A percentile compares a stretch with the other conserved stretches of the same genome.
Conservation (phyloP, 2,329 filamentous ascomycete species). For the Xylaria sp. region DNA sequence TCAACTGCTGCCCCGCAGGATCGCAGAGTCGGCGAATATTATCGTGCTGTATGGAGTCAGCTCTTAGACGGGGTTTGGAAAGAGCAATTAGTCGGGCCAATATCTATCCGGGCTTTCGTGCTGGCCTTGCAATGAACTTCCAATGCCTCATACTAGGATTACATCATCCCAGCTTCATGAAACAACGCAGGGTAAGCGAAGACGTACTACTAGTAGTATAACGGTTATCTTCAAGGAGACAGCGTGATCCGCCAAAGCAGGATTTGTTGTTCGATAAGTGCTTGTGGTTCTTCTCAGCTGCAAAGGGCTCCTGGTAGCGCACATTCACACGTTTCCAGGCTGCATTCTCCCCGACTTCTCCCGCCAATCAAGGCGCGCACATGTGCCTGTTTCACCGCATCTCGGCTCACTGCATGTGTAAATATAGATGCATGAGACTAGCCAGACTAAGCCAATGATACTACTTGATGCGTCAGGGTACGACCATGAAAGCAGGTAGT, state of each 20-base stretch:
- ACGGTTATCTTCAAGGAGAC: too few relatives aligned
- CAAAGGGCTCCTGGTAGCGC: not conserved
- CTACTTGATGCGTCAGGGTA: conserved; percentile 5
- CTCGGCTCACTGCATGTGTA: not conserved
- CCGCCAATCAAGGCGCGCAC: not conserved
- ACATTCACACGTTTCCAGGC: not conserved
- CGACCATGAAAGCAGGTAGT: conserved; percentile 13
- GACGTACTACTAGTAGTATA: too few relatives aligned
- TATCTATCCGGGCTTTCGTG: too few relatives aligned
- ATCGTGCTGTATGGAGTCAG: not conserved
- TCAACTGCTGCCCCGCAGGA: not conserved
- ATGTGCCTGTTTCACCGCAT: not conserved
- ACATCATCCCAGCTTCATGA: too few relatives aligned
- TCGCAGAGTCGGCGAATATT: not conserved
- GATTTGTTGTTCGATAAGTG: not conserved
- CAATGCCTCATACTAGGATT: too few relatives aligned
- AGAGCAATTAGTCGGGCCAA: not conserved
- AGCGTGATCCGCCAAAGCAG: too few relatives aligned
- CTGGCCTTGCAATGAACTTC: too few relatives aligned
- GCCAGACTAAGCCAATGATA: conserved; percentile 19
- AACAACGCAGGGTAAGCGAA: too few relatives aligned
- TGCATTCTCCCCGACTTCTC: not conserved
- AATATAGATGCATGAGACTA: conserved; percentile 21
- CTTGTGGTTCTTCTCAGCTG: not conserved
- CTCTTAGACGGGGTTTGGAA: not conserved